Evolutionary conservation across 2,329 filamentous ascomycete genomes (phyloP), one percentile per base, ranked within the genome.

Genomic region (Fusarium temperatum): DNA sequence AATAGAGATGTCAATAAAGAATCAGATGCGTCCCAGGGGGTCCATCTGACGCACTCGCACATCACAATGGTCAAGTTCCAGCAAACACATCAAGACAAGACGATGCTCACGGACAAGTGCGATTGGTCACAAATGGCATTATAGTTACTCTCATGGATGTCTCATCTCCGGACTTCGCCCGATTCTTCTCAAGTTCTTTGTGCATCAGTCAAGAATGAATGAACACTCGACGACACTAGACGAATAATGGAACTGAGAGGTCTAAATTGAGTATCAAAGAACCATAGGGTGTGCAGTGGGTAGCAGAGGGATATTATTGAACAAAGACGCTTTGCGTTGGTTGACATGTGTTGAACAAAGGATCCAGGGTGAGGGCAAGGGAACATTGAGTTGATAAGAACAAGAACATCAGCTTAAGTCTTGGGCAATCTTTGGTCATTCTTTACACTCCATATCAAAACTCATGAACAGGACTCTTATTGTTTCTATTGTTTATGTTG

Each of bases 241-340:
- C 36, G 12, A 38, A 24, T 54, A 18, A 62, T 71, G 66, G 55
- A 42, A 62, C 35, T 17, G 12, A 18, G 17, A 18, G 6, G 28
- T 30, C 66, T 71, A 74, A 74, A 67, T 60, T 10, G n/a, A 54
- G 70, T 55, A 53, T 41, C 41, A 63, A 72, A 55, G 54, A 42
- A 24, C 12, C 22, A 13, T 50, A 26, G 3, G 22, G n/a, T 58
- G 32, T 22, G 13, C 10, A 24, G 12, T 36, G 24, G 30, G 22
- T 35, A 39, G 47, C 51, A 26, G 41, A 57, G 35, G 35, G 22
- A 24, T 14, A 24, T 35, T 24, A n/a, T 39, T 24, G 24, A 58
- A 71, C 70, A 73, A 74, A 73, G 70, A 17, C 28, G n/a, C 35
- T 36, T 35, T 30, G 30, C 7, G 59, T 71, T 61, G 54, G 60